Percentiles rank a stretch among this genome's conserved stretches.
phyloP scores from a whole-genome alignment of 176 grass and related monocot genomes.

The Triticum urartu region DNA sequence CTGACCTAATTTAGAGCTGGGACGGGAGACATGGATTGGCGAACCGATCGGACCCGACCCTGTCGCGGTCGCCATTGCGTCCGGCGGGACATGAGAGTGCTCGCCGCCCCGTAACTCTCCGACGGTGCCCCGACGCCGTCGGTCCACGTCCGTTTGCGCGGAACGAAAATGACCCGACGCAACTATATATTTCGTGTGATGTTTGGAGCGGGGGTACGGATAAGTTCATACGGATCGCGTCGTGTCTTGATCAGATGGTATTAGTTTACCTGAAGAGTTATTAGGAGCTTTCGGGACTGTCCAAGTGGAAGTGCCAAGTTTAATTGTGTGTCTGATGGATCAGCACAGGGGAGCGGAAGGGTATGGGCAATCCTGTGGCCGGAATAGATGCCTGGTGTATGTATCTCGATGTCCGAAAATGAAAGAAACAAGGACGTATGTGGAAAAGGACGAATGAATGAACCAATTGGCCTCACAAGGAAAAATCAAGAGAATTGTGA shows the following conservation, averaged over 20 bases:
- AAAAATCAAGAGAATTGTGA: too few relatives aligned
- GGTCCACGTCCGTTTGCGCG: neutral
- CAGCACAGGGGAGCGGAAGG: neutral
- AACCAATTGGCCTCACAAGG: too few relatives aligned
- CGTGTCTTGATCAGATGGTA: neutral
- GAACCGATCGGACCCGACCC: neutral
- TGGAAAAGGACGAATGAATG: neutral
- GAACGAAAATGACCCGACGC: conserved; percentile 28
- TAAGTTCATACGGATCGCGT: neutral
- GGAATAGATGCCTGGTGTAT: neutral
- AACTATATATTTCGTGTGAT: too few relatives aligned
- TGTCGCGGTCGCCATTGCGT: neutral
- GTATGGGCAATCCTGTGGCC: neutral
- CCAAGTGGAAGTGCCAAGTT: conserved; percentile 2
- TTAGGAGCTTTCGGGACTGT: neutral
- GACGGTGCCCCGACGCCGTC: neutral
- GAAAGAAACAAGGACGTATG: neutral
- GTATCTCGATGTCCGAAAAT: neutral
- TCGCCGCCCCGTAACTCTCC: conserved; percentile 7
- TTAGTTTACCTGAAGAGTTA: neutral
- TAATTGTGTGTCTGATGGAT: neutral
- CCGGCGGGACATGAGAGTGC: neutral
- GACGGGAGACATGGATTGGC: conserved; percentile 24
- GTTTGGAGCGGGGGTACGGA: neutral
- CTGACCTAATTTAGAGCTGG: neutral